Evolutionary conservation across 352 stramenopile species (phyloP).

Genomic region (Globisporangium barbulae): DNA sequence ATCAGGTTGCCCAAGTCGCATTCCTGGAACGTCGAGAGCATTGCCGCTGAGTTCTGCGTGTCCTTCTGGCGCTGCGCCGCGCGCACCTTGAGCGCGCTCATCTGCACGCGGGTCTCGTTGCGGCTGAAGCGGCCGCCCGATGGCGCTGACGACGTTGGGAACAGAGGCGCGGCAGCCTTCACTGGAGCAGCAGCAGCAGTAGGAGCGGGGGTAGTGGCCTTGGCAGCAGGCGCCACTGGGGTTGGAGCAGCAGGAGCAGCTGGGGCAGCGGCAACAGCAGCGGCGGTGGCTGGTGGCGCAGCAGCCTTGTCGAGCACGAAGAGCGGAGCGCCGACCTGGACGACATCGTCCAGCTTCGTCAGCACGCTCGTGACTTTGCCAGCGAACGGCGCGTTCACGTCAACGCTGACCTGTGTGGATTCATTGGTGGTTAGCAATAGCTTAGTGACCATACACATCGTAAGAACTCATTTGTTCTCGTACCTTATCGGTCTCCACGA

Average conservation of each 20-base stretch:
- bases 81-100: conserved; percentile 95
- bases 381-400: conserved; percentile 88
- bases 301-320: conserved; percentile 90
- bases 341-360: conserved; percentile 93
- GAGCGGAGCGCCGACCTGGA: conserved; percentile 92
- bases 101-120: conserved; percentile 88
- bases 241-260: conserved; percentile 17
- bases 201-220: conserved; percentile 26
- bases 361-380: conserved; percentile 93
- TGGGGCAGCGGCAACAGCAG: conserved; percentile 11
- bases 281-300: conserved; percentile 16
- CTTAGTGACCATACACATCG: background rate
- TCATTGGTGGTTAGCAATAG: background rate
- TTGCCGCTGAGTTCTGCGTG: conserved; percentile 97
- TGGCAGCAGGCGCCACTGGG: conserved; percentile 19
- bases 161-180: conserved; percentile 14
- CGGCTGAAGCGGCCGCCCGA: conserved; percentile 38
- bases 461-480: conserved; percentile 1
- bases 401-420: conserved; percentile 71
- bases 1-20: conserved; percentile 97
- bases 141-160: conserved; percentile 7
- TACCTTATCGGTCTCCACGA: conserved; percentile 99
- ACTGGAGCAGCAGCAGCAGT: conserved; percentile 22
- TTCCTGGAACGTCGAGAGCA: conserved; percentile 99
- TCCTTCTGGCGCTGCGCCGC: conserved; percentile 96